Conservation (phyloP, 768 basidiomycete genomes). For the Mycena rebaudengoi region DNA sequence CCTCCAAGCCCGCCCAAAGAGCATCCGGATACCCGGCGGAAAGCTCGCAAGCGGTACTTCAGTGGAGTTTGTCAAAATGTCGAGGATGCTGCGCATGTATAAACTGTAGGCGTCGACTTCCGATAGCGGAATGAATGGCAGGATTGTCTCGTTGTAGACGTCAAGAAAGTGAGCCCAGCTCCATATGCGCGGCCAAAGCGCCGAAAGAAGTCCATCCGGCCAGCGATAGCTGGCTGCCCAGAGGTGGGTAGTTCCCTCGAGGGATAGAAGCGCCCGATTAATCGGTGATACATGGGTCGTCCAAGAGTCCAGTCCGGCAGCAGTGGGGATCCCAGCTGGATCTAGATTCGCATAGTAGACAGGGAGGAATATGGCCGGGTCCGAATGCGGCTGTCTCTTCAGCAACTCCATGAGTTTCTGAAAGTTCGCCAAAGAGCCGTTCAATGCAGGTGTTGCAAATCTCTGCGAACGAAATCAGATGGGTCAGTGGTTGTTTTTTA, state of each 20-base stretch:
- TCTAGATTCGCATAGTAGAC: conserved; percentile 12
- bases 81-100: conserved; percentile 7
- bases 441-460: conserved; percentile 4
- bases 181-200: conserved; percentile 5
- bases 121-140: conserved; percentile 1
- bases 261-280: conserved; percentile 1
- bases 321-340: neutral
- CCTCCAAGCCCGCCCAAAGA: conserved; percentile 1
- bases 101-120: conserved; percentile 8
- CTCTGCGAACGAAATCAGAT: neutral
- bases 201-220: neutral
- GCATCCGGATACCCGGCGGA: neutral
- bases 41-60: neutral
- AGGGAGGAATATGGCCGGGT: conserved; percentile 3
- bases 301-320: neutral
- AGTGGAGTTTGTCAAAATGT: conserved; percentile 1
- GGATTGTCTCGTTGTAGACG: conserved; percentile 1
- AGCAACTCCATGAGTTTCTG: conserved; percentile 2
- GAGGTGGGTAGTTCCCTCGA: conserved; percentile 1
- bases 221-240: neutral
- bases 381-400: conserved; percentile 1
- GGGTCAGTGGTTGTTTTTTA: neutral
- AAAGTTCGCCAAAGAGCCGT: conserved; percentile 5
- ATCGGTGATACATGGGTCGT: conserved; percentile 1
- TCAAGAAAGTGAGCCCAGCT: neutral